Conservation (phyloP, 2,329 filamentous ascomycete genomes). For the Botrytis deweyae region DNA sequence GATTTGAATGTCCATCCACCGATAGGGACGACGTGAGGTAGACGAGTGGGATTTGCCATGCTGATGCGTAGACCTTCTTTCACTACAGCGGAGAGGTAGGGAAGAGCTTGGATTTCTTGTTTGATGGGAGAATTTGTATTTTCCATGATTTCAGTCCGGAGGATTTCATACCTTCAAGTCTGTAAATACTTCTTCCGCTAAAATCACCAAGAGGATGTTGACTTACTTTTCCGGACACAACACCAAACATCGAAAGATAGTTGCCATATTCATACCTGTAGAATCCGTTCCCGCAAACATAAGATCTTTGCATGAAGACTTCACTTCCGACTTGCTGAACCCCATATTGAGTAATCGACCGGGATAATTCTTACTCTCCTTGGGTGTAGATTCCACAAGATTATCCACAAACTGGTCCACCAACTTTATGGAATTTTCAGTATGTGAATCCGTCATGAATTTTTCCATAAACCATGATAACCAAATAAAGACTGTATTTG, state of each 20-base stretch:
- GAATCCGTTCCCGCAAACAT: slow-evolving; percentile 56
- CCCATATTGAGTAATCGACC: slow-evolving; percentile 47
- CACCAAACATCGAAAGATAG: slow-evolving; percentile 47
- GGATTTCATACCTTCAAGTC: slow-evolving; percentile 37
- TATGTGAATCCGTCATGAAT: slow-evolving; percentile 40
- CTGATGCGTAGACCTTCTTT: slow-evolving; percentile 51
- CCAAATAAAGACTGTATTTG: slow-evolving; percentile 43
- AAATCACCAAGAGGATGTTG: background rate
- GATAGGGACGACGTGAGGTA: slow-evolving; percentile 49
- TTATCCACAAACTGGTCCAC: slow-evolving; percentile 47
- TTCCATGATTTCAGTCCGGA: slow-evolving; percentile 40
- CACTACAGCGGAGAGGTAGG: slow-evolving; percentile 50
- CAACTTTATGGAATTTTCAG: slow-evolving; percentile 38
- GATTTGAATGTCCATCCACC: slow-evolving; percentile 32
- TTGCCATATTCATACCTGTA: slow-evolving; percentile 51
- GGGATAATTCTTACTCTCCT: slow-evolving; percentile 47
- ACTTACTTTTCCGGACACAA: slow-evolving; percentile 45
- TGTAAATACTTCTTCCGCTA: slow-evolving; percentile 6
- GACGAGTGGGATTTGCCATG: slow-evolving; percentile 51
- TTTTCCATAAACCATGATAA: slow-evolving; percentile 41
- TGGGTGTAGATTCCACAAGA: slow-evolving; percentile 40
- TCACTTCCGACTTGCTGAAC: slow-evolving; percentile 46
- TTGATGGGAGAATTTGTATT: slow-evolving; percentile 31
- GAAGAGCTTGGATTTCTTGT: slow-evolving; percentile 40
- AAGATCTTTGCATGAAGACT: slow-evolving; percentile 53